These are phyloP conservation scores for Scutellaria barbata DNA, from an alignment of 257 asterid species.

Conservation along the genomic window DNA sequence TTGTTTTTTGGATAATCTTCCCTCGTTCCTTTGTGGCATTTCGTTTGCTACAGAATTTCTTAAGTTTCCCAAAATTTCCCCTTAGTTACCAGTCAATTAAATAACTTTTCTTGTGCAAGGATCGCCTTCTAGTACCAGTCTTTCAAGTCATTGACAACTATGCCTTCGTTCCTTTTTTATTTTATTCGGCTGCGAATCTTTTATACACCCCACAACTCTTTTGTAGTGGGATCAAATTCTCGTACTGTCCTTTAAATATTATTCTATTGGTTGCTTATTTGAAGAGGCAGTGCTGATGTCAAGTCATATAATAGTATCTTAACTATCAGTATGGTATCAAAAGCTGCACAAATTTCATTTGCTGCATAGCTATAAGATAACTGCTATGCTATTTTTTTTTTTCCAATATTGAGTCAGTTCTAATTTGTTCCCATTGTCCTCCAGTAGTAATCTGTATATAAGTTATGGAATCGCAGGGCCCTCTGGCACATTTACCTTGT, in stretches of 20 bases:
- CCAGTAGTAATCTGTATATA: background rate
- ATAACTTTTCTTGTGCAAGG: constrained; percentile 41
- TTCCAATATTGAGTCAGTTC: background rate
- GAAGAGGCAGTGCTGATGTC: background rate
- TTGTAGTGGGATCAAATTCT: background rate
- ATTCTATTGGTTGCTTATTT: constrained; percentile 25
- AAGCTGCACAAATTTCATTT: background rate
- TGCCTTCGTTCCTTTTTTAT: constrained; percentile 34
- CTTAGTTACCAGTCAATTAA: constrained; percentile 42
- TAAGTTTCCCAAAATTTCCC: constrained; percentile 49
- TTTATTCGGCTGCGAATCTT: constrained; percentile 31
- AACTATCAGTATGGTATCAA: constrained; percentile 5
- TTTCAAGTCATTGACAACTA: constrained; percentile 42
- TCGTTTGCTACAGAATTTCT: constrained; percentile 59
- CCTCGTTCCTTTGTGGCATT: constrained; percentile 68
- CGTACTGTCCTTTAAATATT: background rate
- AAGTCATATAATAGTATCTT: background rate
- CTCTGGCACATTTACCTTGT: background rate
- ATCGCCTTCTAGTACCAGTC: constrained; percentile 42
- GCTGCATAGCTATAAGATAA: constrained; percentile 12
- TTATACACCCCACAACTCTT: background rate
- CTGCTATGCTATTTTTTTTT: background rate
- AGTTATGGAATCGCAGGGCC: background rate
- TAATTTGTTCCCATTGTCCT: background rate
- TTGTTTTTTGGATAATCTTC: constrained; percentile 60